phyloP scores from a whole-genome alignment of 768 basidiomycete species.

The Termitomyces sp. region DNA sequence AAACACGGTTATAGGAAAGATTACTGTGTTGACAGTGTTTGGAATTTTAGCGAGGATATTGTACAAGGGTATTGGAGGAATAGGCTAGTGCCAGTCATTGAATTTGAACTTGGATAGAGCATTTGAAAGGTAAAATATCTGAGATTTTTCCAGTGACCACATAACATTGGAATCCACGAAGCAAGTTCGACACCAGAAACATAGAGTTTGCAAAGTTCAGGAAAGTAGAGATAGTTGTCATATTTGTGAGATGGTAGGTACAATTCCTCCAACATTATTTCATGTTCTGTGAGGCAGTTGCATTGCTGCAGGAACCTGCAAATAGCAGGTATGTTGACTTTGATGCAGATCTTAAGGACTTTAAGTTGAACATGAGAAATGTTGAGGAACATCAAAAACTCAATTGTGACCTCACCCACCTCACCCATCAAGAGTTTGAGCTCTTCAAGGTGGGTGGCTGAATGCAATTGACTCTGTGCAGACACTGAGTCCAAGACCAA shows the following conservation, averaged over 20 bases:
- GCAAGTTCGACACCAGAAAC: neutral
- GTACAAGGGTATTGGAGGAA: neutral
- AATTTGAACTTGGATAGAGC: neutral
- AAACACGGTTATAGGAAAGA: neutral
- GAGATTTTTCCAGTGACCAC: neutral
- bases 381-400: neutral
- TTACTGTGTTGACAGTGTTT: neutral
- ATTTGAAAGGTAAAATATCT: neutral
- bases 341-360: neutral
- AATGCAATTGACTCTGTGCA: neutral
- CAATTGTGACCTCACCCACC: neutral
- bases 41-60: neutral
- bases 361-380: neutral
- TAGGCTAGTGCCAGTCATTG: too few species aligned
- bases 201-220: neutral
- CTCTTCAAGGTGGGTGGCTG: neutral
- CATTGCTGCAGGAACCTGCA: neutral
- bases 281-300: neutral
- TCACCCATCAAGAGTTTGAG: neutral
- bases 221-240: neutral
- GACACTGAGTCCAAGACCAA: too few species aligned
- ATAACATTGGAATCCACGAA: neutral
- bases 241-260: neutral
- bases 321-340: neutral
- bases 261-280: too few species aligned